Base-by-base conservation (phyloP, 768 basidiomycete species). In the Panaeolus cyanescens region DNA sequence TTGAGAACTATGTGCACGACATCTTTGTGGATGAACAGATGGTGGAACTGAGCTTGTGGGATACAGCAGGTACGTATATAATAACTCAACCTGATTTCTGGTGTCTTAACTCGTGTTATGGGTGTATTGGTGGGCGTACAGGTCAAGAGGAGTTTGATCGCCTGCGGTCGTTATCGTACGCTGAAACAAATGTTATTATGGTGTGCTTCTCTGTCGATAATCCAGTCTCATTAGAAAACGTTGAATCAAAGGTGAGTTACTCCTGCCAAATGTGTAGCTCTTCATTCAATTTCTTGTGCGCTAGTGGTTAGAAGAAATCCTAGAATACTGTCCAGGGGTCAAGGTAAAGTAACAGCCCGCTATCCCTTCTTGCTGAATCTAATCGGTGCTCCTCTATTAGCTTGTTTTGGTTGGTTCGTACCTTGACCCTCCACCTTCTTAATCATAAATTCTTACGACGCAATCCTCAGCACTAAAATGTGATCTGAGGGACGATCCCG, bases 191-290 rank as follows among this genome's bases (percentile, higher is more conserved):
- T 76, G 91, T 98, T 61, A 84, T 98, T 64, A 92, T 98, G 91
- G 80, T 98, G 25, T 98, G 96, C 75, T 98, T 97, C 74, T 96
- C 96, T 34, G 94, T 96, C 32, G 96, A 99, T 72, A 95, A 95
- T 65, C 96, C 96, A 8, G 85, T 85, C n/a, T 97, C 95, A 30
- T 76, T 99, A 64, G 96, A 97, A 68, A 99, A 99, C 68, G 88
- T 97, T n/a, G 95, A 96, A 71, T 82, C 87, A 20, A 99, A 96
- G 83, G 94, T 92, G 67, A 40, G 33, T 25, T 20, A n/a, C 9
- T 15, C 28, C 50, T 25, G 30, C 22, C 12, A 13, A 56, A 17
- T 32, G 17, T 55, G 33, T 12, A 55, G 55, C 25, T 36, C 25
- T 58, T 32, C 42, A 55, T 55, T 50, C 57, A 50, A 56, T 45